These are phyloP conservation scores for Paecilomyces sp. DNA, from an alignment of 2,329 filamentous ascomycete genomes.

Conservation along the genomic window DNA sequence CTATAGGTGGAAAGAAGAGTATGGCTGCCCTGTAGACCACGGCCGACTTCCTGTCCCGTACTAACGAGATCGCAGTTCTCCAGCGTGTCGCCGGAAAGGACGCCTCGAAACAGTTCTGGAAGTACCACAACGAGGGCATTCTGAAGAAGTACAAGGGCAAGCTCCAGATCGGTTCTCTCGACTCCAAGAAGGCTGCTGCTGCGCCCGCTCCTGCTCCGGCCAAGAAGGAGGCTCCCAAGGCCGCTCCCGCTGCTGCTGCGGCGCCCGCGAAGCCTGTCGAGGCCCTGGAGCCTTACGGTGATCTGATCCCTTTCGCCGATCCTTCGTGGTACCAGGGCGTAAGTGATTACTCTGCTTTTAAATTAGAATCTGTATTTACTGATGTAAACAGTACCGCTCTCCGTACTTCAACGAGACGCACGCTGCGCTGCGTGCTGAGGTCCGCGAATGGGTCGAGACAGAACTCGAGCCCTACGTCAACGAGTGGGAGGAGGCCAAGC, in stretches of 20 bases:
- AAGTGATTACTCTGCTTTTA: slow-evolving; percentile 32
- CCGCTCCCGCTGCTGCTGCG: slow-evolving; percentile 20
- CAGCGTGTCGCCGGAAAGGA: slow-evolving; percentile 60
- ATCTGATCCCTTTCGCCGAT: slow-evolving; percentile 83
- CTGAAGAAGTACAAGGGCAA: slow-evolving; percentile 57
- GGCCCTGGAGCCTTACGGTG: slow-evolving; percentile 75
- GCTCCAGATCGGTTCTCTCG: slow-evolving; percentile 64
- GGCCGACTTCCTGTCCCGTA: not conserved
- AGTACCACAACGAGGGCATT: slow-evolving; percentile 55
- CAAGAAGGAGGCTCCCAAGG: slow-evolving; percentile 46
- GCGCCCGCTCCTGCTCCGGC: slow-evolving; percentile 44
- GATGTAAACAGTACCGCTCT: slow-evolving; percentile 67
- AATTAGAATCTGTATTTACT: slow-evolving; percentile 2
- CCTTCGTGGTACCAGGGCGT: slow-evolving; percentile 93
- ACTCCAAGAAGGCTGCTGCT: slow-evolving; percentile 66
- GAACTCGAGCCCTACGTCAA: slow-evolving; percentile 86
- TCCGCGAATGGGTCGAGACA: slow-evolving; percentile 84
- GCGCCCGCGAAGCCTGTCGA: slow-evolving; percentile 53
- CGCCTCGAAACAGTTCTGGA: slow-evolving; percentile 63
- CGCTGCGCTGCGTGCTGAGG: slow-evolving; percentile 79
- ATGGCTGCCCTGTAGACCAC: slow-evolving; percentile 18
- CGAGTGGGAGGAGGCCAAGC: slow-evolving; percentile 95
- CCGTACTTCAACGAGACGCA: slow-evolving; percentile 96
- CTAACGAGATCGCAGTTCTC: slow-evolving; percentile 41
- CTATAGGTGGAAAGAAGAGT: slow-evolving; percentile 64